Conservation (phyloP, 495 filamentous ascomycete species). For the Durotheca rogersii region DNA sequence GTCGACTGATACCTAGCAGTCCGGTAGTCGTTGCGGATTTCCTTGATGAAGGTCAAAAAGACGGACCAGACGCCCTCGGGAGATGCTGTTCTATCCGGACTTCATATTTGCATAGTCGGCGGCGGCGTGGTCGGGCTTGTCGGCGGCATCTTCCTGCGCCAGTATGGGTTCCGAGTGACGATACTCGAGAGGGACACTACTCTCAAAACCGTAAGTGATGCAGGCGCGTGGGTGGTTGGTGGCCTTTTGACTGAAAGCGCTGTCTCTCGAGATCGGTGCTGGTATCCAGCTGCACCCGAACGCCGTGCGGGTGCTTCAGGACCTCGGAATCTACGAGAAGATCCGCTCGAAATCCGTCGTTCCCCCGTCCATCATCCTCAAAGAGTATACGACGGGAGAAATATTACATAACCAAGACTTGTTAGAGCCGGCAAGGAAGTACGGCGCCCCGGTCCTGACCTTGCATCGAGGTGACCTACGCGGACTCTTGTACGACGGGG, state of each 20-base stretch:
- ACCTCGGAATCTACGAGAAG: slow-evolving; percentile 12
- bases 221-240: background rate
- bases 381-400: slow-evolving; percentile 5
- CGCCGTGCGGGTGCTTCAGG: slow-evolving; percentile 10
- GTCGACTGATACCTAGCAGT: too few relatives aligned
- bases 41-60: background rate
- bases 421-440: slow-evolving; percentile 1
- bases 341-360: slow-evolving; percentile 2
- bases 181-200: slow-evolving; percentile 4
- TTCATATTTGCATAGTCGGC: slow-evolving; percentile 8
- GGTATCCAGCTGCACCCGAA: slow-evolving; percentile 23
- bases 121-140: slow-evolving; percentile 4
- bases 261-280: slow-evolving; percentile 7
- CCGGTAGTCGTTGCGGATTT: too few relatives aligned
- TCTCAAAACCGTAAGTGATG: background rate
- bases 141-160: slow-evolving; percentile 4
- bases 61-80: background rate
- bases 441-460: slow-evolving; percentile 8
- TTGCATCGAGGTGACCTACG: slow-evolving; percentile 13
- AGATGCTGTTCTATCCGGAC: background rate
- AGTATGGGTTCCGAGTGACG: slow-evolving; percentile 26
- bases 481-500: slow-evolving; percentile 14
- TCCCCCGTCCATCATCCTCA: background rate
- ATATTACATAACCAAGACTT: slow-evolving; percentile 9
- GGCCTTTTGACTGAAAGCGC: background rate